Evolutionary conservation across 345 rosid species (phyloP).

Genomic region (Eucalyptus coolabah): DNA sequence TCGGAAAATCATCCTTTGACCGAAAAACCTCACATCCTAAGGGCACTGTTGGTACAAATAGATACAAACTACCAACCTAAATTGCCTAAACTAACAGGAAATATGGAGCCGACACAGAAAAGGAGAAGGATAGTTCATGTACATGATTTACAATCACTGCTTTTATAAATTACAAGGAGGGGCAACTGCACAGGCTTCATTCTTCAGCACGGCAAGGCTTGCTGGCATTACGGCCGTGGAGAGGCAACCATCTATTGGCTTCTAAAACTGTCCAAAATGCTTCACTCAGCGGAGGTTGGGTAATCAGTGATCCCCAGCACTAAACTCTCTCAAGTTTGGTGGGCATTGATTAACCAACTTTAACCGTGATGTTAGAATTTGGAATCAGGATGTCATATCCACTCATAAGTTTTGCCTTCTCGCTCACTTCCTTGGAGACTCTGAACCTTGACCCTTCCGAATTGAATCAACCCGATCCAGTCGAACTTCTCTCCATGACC

Average conservation of each 20-base stretch:
- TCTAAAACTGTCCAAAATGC: neutral
- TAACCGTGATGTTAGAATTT: neutral
- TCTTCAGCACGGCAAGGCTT: neutral
- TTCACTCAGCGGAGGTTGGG: neutral
- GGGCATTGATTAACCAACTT: neutral
- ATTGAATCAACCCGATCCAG: slow-evolving; percentile 41
- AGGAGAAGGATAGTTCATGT: neutral
- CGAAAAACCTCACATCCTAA: neutral
- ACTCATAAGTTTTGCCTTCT: neutral
- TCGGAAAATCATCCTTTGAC: neutral
- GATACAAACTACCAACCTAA: neutral
- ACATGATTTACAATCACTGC: neutral
- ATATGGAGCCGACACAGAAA: neutral
- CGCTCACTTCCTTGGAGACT: neutral
- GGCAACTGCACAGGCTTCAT: neutral
- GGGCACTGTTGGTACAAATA: neutral
- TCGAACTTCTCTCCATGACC: slow-evolving; percentile 47
- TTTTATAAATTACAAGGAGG: neutral
- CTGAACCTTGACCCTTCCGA: slow-evolving; percentile 23
- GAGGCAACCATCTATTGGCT: neutral
- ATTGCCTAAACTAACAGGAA: neutral
- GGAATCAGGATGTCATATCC: neutral
- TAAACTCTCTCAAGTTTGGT: neutral
- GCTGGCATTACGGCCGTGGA: too few relatives aligned
- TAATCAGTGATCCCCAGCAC: neutral